Base-by-base conservation (phyloP, 306 rosid genomes). In the Argentina anserina region DNA sequence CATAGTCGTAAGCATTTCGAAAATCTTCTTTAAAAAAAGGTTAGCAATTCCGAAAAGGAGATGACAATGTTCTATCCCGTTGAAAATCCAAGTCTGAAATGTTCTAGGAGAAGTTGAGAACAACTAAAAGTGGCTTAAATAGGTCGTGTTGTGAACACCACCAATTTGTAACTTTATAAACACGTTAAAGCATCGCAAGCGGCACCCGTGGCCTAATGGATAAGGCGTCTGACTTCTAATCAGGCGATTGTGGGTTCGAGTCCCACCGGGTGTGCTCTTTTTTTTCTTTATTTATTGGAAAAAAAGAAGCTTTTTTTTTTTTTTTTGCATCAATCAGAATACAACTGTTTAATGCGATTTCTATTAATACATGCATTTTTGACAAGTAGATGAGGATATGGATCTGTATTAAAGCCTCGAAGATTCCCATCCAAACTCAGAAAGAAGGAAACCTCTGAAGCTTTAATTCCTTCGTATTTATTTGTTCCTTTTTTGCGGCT, bases 181-280 rank as follows among this genome's bases (percentile, higher is more conserved):
- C 10, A 10, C 10, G 43, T 3, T 28, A 8, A 3, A 12, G 6
- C 0, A 0, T 3, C 0, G 1, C 34, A 12, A 3, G 9, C 0
- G 8, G 69, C 76, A 37, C 43, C 58, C 34, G 45, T 58, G 68
- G 83, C 83, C 83, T 79, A 74, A 79, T 74, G 83, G 83, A 79
- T 79, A 79, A 79, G 83, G 79, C 83, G 65, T 79, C 79, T 74
- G 79, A 79, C 79, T 79, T 79, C 82, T 79, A 73, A 73, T 79
- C 76, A 79, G 76, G 83, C 83, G 79, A 79, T 62, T 79, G 83
- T 79, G 75, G 79, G 83, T 74, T 79, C 83, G 75, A 74, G 83
- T 79, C 83, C 79, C 82, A 79, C 82, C 82, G 75, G 82, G 82
- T 70, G 82, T 82, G 75, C 72, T n/a, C 4, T 23, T 1, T 12